Conservation (phyloP, 192 early-diverging fungal genomes). For the Podila epigama region DNA sequence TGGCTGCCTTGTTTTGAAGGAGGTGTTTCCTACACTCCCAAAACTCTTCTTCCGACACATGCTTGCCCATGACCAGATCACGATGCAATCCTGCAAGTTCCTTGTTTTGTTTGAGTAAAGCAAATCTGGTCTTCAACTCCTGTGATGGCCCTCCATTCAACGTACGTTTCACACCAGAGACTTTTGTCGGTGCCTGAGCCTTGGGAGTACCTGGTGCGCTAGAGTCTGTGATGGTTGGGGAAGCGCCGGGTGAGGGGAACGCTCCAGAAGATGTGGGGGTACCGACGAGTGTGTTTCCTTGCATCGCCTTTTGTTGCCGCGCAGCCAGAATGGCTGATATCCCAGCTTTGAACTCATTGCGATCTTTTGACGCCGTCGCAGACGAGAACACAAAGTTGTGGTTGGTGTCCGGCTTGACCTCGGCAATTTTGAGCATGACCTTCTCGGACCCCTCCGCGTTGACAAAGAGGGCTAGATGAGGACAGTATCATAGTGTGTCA, state of each 20-base stretch:
- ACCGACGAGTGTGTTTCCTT: slow-evolving; percentile 7
- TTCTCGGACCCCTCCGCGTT: slow-evolving; percentile 55
- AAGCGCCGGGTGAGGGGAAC: slow-evolving; percentile 6
- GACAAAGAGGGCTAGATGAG: slow-evolving; percentile 37
- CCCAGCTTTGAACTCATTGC: slow-evolving; percentile 56
- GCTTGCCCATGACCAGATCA: slow-evolving; percentile 76
- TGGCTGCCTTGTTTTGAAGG: slow-evolving; percentile 74
- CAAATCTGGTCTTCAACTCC: slow-evolving; percentile 67
- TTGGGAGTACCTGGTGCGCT: slow-evolving; percentile 52
- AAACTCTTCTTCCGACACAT: slow-evolving; percentile 92
- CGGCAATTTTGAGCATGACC: slow-evolving; percentile 64
- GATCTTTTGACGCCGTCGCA: slow-evolving; percentile 51
- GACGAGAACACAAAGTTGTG: slow-evolving; percentile 58
- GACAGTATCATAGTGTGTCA: no score
- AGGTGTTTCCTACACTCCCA: slow-evolving; percentile 86
- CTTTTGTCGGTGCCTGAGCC: slow-evolving; percentile 9
- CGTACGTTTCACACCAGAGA: slow-evolving; percentile 2
- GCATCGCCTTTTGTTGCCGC: slow-evolving; percentile 12
- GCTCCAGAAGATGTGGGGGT: neutral
- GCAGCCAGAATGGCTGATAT: slow-evolving; percentile 50
- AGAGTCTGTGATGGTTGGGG: slow-evolving; percentile 14
- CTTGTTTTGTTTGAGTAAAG: slow-evolving; percentile 70
- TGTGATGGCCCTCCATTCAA: slow-evolving; percentile 51
- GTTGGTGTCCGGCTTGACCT: slow-evolving; percentile 38
- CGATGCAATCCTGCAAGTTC: slow-evolving; percentile 76